phyloP scores from a whole-genome alignment of 177 flowering plant species.

The Vitis hybrid region DNA sequence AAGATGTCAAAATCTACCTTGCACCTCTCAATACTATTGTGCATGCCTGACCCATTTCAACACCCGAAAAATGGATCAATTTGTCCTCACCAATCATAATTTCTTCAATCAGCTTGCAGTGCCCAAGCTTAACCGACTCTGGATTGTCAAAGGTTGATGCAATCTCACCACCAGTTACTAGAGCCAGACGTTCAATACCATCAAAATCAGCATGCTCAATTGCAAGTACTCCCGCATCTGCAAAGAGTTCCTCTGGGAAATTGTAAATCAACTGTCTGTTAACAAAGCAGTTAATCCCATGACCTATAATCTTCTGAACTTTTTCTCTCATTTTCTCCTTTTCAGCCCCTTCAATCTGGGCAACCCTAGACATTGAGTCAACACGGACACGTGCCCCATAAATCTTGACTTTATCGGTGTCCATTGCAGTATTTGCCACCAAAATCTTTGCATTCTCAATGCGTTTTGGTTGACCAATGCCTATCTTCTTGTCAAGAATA shows the following conservation, averaged over 20 bases:
- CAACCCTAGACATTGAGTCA: slow-evolving; percentile 97
- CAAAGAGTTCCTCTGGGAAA: slow-evolving; percentile 98
- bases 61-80: slow-evolving; percentile 95
- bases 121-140: slow-evolving; percentile 96
- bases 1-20: slow-evolving; percentile 49
- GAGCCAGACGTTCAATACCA: slow-evolving; percentile 30
- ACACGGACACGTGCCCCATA: slow-evolving; percentile 99
- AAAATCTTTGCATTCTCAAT: slow-evolving; percentile 96
- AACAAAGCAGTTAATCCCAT: slow-evolving; percentile 97
- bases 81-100: slow-evolving; percentile 99
- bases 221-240: slow-evolving; percentile 96
- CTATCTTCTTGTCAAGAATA: slow-evolving; percentile 98
- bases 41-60: slow-evolving; percentile 98
- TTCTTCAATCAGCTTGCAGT: slow-evolving; percentile 96
- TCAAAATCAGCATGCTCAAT: slow-evolving; percentile 99
- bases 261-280: slow-evolving; percentile 97
- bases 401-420: slow-evolving; percentile 96
- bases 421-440: slow-evolving; percentile 99
- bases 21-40: slow-evolving; percentile 98
- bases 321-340: slow-evolving; percentile 97
- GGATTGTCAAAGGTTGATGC: slow-evolving; percentile 60
- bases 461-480: slow-evolving; percentile 96
- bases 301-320: slow-evolving; percentile 87
- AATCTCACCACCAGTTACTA: no score
- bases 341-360: slow-evolving; percentile 95